Base-by-base conservation (phyloP, 2,329 filamentous ascomycete species). In the Fusarium pseudonygamai region DNA sequence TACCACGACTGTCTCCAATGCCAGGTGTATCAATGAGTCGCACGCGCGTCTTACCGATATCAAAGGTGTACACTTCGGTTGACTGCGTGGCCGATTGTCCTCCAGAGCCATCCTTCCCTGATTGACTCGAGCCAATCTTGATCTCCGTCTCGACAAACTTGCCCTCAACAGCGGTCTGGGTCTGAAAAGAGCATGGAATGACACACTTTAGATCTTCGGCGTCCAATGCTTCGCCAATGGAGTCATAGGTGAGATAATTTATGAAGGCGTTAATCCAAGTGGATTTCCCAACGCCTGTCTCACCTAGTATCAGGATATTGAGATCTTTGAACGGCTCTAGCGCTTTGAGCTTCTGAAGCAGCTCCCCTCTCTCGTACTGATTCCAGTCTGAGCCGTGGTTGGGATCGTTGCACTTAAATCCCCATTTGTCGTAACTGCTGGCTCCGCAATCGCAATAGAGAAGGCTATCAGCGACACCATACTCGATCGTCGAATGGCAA, bases 241-340 rank as follows among this genome's bases (percentile, higher is more conserved):
- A 46, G 0, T 46, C 45, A 13, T 46, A 22, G 24, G 18, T 28
- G 26, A 46, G 45, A 2, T 46, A 22, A 8, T 46, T 46, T 0
- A 22, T 0, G 9, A 46, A 46, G 0, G 43, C 43, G 8, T 46
- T 46, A 10, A 46, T 46, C 43, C 43, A 46, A 0, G 43, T 22
- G 18, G 26, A 28, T 15, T 46, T 46, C 15, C 43, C 43, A 46
- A 28, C 43, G 12, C 45, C 45, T 28, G 84, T 85, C 71, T 86
- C 84, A 1, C 52, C 52, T 9, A 63, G 15, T 4, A 57, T 40
- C 52, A 46, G 10, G 16, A 37, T 52, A 14, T 52, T 52, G 32
- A 52, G 32, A 26, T 52, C 32, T 1, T 52, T 34, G 30, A 52
- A 52, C 0, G 32, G 49, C 4, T 52, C n/a, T 26, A 52, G n/a